Conservation (phyloP, 768 basidiomycete genomes). For the Tricholoma flavovirens region DNA sequence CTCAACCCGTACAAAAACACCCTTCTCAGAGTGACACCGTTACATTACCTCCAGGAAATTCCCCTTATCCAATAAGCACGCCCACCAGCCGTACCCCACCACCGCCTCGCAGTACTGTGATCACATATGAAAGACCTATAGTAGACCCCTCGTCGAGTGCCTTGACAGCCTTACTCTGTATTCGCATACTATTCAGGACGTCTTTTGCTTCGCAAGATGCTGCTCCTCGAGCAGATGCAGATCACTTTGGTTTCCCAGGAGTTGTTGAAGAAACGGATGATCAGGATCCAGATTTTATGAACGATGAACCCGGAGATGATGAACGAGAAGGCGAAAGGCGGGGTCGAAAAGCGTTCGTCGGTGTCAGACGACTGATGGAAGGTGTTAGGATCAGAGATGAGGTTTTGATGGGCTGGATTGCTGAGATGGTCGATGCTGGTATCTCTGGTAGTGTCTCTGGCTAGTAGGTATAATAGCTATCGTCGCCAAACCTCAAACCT, state of each 20-base stretch:
- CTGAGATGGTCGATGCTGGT: slow-evolving; percentile 30
- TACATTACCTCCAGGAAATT: slow-evolving; percentile 52
- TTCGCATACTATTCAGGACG: slow-evolving; percentile 78
- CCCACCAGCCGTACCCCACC: slow-evolving; percentile 69
- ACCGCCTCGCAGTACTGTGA: slow-evolving; percentile 57
- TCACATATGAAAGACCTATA: slow-evolving; percentile 54
- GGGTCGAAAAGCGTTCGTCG: slow-evolving; percentile 67
- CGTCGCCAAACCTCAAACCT: slow-evolving; percentile 33
- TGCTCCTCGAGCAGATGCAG: slow-evolving; percentile 67
- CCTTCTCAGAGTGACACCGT: slow-evolving; percentile 71
- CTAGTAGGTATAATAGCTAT: slow-evolving; percentile 32
- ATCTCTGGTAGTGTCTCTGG: slow-evolving; percentile 40
- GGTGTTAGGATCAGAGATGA: slow-evolving; percentile 64
- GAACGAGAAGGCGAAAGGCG: slow-evolving; percentile 66
- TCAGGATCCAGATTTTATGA: slow-evolving; percentile 40
- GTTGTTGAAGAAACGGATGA: slow-evolving; percentile 76
- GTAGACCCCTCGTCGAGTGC: slow-evolving; percentile 67
- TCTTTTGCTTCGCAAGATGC: slow-evolving; percentile 69
- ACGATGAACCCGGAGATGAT: slow-evolving; percentile 42
- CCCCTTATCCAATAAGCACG: slow-evolving; percentile 49
- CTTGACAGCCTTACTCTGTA: slow-evolving; percentile 73
- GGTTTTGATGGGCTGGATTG: slow-evolving; percentile 50
- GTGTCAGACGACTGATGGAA: slow-evolving; percentile 54
- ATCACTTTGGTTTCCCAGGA: slow-evolving; percentile 90
- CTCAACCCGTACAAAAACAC: slow-evolving; percentile 49